A percentile compares a stretch with the other conserved stretches of the same genome.
These are phyloP conservation scores for Penicillium rolfsii DNA, from an alignment of 2,329 filamentous ascomycete species.

Conservation along the genomic window DNA sequence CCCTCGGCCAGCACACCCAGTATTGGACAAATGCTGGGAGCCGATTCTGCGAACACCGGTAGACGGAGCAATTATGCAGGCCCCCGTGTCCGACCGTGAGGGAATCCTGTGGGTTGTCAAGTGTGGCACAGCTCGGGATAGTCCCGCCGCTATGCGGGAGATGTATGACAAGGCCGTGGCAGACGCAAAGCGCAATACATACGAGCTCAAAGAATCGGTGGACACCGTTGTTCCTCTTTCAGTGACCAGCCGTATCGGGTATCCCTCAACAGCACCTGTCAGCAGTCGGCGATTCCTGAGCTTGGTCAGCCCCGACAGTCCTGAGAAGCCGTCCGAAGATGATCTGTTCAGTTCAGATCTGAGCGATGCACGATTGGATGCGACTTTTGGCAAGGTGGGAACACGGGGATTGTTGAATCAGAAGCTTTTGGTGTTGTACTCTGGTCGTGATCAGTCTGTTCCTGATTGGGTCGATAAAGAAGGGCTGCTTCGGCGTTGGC, in stretches of 20 bases:
- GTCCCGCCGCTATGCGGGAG: conserved; percentile 27
- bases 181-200: conserved; percentile 22
- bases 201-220: conserved; percentile 26
- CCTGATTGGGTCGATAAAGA: conserved; percentile 51
- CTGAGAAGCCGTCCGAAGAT: conserved; percentile 68
- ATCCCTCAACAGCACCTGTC: conserved; percentile 47
- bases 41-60: conserved; percentile 55
- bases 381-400: conserved; percentile 63
- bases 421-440: conserved; percentile 49
- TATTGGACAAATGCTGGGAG: conserved; percentile 27
- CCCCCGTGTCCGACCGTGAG: conserved; percentile 75
- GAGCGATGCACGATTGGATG: conserved; percentile 58
- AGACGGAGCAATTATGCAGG: conserved; percentile 76
- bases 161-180: conserved; percentile 30
- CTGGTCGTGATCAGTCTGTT: conserved; percentile 50
- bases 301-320: conserved; percentile 55
- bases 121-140: conserved; percentile 27
- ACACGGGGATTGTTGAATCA: conserved; percentile 39
- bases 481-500: conserved; percentile 46
- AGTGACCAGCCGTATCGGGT: conserved; percentile 36
- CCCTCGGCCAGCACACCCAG: conserved; percentile 37
- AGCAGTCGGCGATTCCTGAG: conserved; percentile 62
- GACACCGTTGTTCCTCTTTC: conserved; percentile 37
- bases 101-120: conserved; percentile 49
- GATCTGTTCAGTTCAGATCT: conserved; percentile 83